Evolutionary conservation across 345 rosid genomes (phyloP).

Genomic region (Aquilaria yunnanensis): DNA sequence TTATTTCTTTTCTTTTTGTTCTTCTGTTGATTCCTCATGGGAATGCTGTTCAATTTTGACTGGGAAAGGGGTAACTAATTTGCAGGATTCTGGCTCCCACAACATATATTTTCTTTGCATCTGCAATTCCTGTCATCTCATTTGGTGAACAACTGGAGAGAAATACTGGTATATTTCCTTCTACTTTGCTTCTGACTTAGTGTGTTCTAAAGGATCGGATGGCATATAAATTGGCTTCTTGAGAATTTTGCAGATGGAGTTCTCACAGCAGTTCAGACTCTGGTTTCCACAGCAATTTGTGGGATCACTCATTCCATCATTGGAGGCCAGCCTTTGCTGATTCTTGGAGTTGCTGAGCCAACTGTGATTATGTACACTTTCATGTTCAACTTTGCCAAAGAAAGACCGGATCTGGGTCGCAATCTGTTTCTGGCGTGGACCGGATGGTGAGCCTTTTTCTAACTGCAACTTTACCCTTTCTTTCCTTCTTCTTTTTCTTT

Average conservation of each 20-base stretch:
- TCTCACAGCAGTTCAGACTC: slow-evolving; percentile 94
- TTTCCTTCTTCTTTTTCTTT: not conserved
- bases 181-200: not conserved
- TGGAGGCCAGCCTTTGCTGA: slow-evolving; percentile 96
- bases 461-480: not conserved
- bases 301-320: slow-evolving; percentile 87
- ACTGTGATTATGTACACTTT: slow-evolving; percentile 96
- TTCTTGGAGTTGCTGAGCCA: slow-evolving; percentile 98
- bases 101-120: slow-evolving; percentile 96
- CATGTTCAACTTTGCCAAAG: slow-evolving; percentile 94
- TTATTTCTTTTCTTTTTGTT: not conserved
- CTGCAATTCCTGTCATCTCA: slow-evolving; percentile 97
- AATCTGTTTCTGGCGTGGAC: slow-evolving; percentile 86
- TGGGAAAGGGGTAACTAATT: not conserved
- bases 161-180: slow-evolving; percentile 54
- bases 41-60: slow-evolving; percentile 5
- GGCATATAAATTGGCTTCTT: not conserved
- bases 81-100: slow-evolving; percentile 99
- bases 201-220: too few species aligned
- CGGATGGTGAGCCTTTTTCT: slow-evolving; percentile 54
- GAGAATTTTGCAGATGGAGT: slow-evolving; percentile 51
- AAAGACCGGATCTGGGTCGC: slow-evolving; percentile 73
- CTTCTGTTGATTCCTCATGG: not conserved
- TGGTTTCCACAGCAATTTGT: slow-evolving; percentile 84
- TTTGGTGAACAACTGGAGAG: slow-evolving; percentile 96